Evolutionary conservation across 2,329 filamentous ascomycete genomes (phyloP).

Genomic region (Fusarium buharicum): DNA sequence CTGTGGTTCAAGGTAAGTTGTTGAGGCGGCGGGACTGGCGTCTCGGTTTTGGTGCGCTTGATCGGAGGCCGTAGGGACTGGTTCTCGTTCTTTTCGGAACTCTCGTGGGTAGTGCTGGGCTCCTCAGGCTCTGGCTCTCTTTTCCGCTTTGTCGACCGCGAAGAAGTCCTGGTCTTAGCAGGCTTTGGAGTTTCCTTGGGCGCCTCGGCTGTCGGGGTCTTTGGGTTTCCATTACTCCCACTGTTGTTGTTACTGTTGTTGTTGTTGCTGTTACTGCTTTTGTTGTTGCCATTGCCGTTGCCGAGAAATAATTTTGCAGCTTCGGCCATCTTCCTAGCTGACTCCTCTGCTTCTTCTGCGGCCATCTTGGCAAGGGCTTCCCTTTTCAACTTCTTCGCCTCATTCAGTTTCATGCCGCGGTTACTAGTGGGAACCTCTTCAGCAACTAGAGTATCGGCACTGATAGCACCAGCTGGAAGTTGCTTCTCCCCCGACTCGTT

Average conservation of each 20-base stretch:
- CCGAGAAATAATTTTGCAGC: constrained; percentile 59
- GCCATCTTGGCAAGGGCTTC: constrained; percentile 71
- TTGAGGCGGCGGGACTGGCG: constrained; percentile 62
- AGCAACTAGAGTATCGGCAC: constrained; percentile 63
- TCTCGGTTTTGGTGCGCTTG: constrained; percentile 68
- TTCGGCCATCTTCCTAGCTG: constrained; percentile 63
- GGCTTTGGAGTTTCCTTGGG: constrained; percentile 44
- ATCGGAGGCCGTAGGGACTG: constrained; percentile 52
- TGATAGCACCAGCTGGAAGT: constrained; percentile 69
- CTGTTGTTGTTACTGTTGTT: constrained; percentile 9
- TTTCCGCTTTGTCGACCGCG: constrained; percentile 58
- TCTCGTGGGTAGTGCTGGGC: constrained; percentile 46
- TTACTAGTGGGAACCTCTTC: constrained; percentile 75
- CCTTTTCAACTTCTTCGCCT: constrained; percentile 78
- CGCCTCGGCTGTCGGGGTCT: constrained; percentile 41
- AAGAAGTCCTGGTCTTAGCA: constrained; percentile 47
- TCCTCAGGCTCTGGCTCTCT: constrained; percentile 52
- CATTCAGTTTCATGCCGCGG: constrained; percentile 80
- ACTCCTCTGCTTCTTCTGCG: constrained; percentile 70
- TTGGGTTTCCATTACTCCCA: constrained; percentile 38
- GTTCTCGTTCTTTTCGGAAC: constrained; percentile 38
- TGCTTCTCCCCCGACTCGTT: constrained; percentile 62
- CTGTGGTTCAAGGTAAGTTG: constrained; percentile 48
- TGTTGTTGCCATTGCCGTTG: constrained; percentile 33
- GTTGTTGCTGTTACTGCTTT: constrained; percentile 8